Conservation (phyloP, 1,284 basidiomycete genomes). For the Meripilus lineatus region DNA sequence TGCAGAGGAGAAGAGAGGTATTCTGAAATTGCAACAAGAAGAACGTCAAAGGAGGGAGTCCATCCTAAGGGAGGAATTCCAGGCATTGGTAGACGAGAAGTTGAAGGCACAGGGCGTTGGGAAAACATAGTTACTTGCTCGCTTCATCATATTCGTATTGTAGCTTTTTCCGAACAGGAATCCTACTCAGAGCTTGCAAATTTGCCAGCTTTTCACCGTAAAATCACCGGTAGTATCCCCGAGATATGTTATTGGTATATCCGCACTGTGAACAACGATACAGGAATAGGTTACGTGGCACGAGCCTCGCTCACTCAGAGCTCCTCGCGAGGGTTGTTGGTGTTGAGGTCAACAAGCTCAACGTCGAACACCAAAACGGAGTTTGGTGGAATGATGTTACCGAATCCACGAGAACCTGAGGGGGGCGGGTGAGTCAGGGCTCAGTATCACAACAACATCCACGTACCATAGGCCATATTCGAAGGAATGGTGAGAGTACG, state of each 20-base stretch:
- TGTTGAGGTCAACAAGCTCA: constrained; percentile 61
- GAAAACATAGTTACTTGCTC: not conserved
- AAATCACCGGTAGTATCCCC: too few species aligned
- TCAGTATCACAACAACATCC: not conserved
- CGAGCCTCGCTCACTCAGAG: constrained; percentile 28
- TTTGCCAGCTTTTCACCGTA: not conserved
- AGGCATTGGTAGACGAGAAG: constrained; percentile 71
- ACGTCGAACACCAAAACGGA: constrained; percentile 89
- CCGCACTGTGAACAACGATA: too few species aligned
- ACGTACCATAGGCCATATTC: constrained; percentile 75
- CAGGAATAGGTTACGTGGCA: too few species aligned
- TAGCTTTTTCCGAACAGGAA: constrained; percentile 1
- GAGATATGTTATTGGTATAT: too few species aligned
- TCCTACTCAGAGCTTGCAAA: not conserved
- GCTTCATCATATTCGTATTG: not conserved
- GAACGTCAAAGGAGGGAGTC: constrained; percentile 88
- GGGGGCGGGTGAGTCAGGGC: not conserved
- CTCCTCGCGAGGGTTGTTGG: constrained; percentile 29
- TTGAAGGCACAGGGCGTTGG: constrained; percentile 39
- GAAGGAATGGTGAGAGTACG: constrained; percentile 86
- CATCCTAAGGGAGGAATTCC: constrained; percentile 73
- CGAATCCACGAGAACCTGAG: constrained; percentile 72
- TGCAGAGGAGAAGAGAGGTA: constrained; percentile 94
- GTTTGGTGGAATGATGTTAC: constrained; percentile 75
- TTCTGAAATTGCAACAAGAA: constrained; percentile 90